phyloP scores from a whole-genome alignment of 192 early-diverging fungal genomes.

The Umbelopsis vinacea region DNA sequence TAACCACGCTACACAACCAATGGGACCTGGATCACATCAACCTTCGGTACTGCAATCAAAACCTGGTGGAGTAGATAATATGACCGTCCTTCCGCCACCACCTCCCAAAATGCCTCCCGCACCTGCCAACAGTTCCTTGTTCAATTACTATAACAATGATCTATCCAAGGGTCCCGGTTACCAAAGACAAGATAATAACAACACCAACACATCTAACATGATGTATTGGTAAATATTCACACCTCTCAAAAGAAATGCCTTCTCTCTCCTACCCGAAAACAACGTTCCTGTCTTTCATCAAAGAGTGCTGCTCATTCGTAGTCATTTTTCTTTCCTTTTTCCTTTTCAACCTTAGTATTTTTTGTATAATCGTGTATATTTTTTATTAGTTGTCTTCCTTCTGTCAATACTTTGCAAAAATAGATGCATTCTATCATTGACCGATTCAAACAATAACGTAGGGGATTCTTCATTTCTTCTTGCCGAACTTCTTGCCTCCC shows the following conservation, averaged over 20 bases:
- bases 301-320: too few species aligned
- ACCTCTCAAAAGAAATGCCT: too few species aligned
- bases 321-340: background rate
- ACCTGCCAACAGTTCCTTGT: slow-evolving; percentile 4
- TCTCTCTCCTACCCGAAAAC: too few species aligned
- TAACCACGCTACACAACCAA: background rate
- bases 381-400: background rate
- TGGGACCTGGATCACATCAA: background rate
- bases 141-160: slow-evolving; percentile 8
- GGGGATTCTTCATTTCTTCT: slow-evolving; percentile 8
- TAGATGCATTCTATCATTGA: slow-evolving; percentile 1
- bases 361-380: slow-evolving; percentile 22
- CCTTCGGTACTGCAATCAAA: background rate
- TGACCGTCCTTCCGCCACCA: background rate
- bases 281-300: too few species aligned
- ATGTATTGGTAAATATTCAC: slow-evolving; percentile 3
- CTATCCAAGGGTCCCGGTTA: background rate
- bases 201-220: slow-evolving; percentile 1
- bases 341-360: background rate
- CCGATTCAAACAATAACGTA: background rate
- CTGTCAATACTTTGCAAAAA: slow-evolving; percentile 1
- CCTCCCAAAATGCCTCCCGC: background rate
- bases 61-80: background rate
- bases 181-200: slow-evolving; percentile 9
- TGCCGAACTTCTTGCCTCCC: slow-evolving; percentile 29